Base-by-base conservation (phyloP, 2,329 filamentous ascomycete species). In the Claviceps digitariae region DNA sequence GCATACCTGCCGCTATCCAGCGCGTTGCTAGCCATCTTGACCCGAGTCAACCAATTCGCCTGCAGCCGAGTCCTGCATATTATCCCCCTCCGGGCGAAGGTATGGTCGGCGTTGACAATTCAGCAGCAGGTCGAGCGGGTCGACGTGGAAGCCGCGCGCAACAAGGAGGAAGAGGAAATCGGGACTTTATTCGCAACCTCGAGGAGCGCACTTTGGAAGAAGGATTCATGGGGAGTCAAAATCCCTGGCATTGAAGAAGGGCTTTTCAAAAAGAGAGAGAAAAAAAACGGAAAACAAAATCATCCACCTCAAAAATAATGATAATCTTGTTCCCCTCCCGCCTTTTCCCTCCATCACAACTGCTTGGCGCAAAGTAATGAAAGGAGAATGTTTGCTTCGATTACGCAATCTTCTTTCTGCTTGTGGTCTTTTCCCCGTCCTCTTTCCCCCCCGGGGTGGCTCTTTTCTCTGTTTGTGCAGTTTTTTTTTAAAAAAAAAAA, bases 21-120 rank as follows among this genome's bases (percentile, higher is more conserved):
- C 80, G 93, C 61, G 93, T 98, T 23, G 93, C 93, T 44, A 95
- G 90, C 66, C 91, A 97, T 68, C 79, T 98, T 46, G 93, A 98
- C 64, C 93, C 93, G 1, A 97, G 83, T 61, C 87, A 90, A 56
- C 93, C 93, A 0, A 97, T 98, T 62, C 82, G 93, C 50, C 71
- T 97, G 54, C 93, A 98, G 66, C 93, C 93, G 2, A 96, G 90
- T 61, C 93, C 93, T 5, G 93, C 93, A 1, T 98, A 98, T 69
- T 98, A 97, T 62, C 93, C 93, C 12, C 93, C 93, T 21, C 87
- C 91, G 2, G 83, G 86, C 7, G 91, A 97, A 59, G 87, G 89
- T 10, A 83, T 88, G 61, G 77, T 81, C 21, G 71, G 75, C 9
- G 80, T 87, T 56, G 78, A 83, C 49, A 79, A 78, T 55, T 74